Conservation (phyloP, 345 rosid species). For the Hibiscus syriacus region DNA sequence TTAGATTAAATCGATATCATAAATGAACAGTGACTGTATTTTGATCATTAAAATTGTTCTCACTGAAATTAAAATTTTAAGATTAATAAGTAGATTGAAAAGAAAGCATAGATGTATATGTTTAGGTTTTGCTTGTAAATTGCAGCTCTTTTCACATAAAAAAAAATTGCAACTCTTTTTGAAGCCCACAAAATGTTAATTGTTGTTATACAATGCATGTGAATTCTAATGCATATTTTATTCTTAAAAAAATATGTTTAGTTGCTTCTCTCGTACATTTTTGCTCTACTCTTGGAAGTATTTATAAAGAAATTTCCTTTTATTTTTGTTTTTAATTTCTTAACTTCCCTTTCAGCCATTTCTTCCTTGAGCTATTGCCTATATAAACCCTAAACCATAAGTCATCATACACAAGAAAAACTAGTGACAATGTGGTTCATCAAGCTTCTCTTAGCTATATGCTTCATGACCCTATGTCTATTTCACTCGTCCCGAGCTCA, state of each 20-base stretch:
- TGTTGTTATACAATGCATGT: constrained; percentile 7
- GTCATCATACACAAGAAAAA: not conserved
- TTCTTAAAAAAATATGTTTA: not conserved
- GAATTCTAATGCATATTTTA: not conserved
- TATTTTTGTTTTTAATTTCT: too few species aligned
- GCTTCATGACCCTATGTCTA: not conserved
- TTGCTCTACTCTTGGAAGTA: not conserved
- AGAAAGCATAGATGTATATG: too few species aligned
- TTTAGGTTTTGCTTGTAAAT: too few species aligned
- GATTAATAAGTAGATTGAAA: too few species aligned
- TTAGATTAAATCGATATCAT: too few species aligned
- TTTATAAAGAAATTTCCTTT: too few species aligned
- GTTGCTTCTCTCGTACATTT: not conserved
- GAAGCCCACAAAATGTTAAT: not conserved
- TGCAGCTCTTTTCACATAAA: too few species aligned
- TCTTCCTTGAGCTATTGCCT: not conserved
- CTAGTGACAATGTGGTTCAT: not conserved
- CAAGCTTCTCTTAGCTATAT: not conserved
- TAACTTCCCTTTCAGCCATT: not conserved
- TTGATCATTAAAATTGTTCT: too few species aligned
- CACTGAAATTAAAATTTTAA: too few species aligned
- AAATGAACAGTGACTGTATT: too few species aligned
- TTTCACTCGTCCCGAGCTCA: constrained; percentile 4
- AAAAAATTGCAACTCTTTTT: not conserved
- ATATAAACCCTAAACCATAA: not conserved